Conservation (phyloP, 495 filamentous ascomycete species). For the Trypethelium eluteriae region DNA sequence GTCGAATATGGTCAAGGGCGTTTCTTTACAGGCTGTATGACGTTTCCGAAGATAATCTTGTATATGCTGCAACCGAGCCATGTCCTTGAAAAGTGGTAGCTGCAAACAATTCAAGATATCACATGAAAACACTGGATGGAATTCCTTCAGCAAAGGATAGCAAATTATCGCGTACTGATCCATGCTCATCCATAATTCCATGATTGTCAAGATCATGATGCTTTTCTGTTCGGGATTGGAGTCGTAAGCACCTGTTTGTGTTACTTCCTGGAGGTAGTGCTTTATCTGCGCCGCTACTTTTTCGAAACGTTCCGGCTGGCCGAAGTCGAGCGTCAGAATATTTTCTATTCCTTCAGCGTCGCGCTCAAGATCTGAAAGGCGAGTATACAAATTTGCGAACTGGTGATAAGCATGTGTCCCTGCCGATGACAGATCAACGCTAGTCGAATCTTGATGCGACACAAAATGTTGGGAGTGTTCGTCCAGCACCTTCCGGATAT, state of each 20-base stretch:
- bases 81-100: slow-evolving; percentile 35
- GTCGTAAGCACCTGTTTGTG: slow-evolving; percentile 35
- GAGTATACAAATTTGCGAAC: neutral
- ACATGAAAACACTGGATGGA: slow-evolving; percentile 38
- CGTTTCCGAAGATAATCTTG: slow-evolving; percentile 43
- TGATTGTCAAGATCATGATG: slow-evolving; percentile 36
- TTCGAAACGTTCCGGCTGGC: neutral
- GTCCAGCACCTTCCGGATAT: slow-evolving; percentile 32
- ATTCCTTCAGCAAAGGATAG: slow-evolving; percentile 35
- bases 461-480: neutral
- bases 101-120: slow-evolving; percentile 47
- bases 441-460: neutral
- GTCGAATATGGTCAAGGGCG: slow-evolving; percentile 39
- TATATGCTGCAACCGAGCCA: slow-evolving; percentile 43
- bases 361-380: neutral
- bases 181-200: slow-evolving; percentile 42
- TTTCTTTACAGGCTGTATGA: slow-evolving; percentile 15
- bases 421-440: neutral
- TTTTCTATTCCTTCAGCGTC: neutral
- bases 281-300: neutral
- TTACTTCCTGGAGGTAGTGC: neutral
- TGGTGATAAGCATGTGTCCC: slow-evolving; percentile 11
- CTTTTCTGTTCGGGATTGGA: slow-evolving; percentile 42
- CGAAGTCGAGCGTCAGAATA: neutral
- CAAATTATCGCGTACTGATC: slow-evolving; percentile 31